Percentiles rank a stretch among this genome's conserved stretches.
Conservation (phyloP, 164 flowering plant species). For the Umbellularia californica region DNA sequence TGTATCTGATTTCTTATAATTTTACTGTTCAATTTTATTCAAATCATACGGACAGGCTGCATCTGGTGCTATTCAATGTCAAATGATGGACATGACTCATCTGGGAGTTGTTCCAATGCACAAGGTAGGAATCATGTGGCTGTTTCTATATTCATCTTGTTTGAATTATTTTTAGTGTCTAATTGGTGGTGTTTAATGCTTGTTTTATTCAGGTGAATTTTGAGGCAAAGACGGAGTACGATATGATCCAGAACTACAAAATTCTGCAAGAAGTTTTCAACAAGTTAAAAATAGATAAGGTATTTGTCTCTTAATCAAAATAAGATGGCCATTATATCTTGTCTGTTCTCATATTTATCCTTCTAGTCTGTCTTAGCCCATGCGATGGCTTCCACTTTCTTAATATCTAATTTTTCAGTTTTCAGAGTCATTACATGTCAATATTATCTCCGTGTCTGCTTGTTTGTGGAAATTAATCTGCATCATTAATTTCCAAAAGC, state of each 20-base stretch:
- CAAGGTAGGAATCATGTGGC: conserved; percentile 42
- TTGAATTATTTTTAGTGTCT: background rate
- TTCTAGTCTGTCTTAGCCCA: too few species aligned
- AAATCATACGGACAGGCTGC: conserved; percentile 54
- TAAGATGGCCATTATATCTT: too few species aligned
- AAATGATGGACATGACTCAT: conserved; percentile 83
- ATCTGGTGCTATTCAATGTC: conserved; percentile 93
- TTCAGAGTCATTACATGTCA: too few species aligned
- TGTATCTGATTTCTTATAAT: background rate
- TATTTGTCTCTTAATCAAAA: conserved; percentile 13
- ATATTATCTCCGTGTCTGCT: too few species aligned
- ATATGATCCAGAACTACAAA: conserved; percentile 93
- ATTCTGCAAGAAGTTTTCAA: conserved; percentile 83
- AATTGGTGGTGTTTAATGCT: background rate
- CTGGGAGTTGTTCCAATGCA: conserved; percentile 96
- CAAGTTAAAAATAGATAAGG: conserved; percentile 82
- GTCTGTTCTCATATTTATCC: too few species aligned
- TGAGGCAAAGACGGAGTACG: conserved; percentile 86
- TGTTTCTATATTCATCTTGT: background rate
- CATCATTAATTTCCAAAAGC: too few species aligned
- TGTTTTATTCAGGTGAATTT: conserved; percentile 61
- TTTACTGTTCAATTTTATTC: background rate
- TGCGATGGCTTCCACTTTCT: too few species aligned
- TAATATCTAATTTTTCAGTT: too few species aligned
- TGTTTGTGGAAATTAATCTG: too few species aligned